Evolutionary conservation across 176 grass and related monocot genomes (phyloP).

Genomic region (Eleusine indica): DNA sequence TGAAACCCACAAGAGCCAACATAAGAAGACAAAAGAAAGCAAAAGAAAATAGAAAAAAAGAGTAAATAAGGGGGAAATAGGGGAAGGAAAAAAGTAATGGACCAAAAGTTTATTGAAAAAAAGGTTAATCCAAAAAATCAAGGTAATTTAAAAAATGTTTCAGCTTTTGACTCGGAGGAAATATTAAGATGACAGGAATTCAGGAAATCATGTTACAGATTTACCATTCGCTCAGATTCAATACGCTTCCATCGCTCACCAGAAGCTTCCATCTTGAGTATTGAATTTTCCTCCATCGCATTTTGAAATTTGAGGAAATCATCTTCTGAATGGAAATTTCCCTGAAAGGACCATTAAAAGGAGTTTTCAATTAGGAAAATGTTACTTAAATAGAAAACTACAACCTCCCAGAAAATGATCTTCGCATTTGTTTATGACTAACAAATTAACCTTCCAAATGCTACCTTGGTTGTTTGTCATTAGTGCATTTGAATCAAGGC

Average conservation of each 20-base stretch:
- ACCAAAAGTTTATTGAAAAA: too few species aligned
- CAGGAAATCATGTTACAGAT: neutral
- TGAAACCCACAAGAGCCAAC: too few species aligned
- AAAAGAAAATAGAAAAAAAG: too few species aligned
- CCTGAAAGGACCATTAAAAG: conserved; percentile 32
- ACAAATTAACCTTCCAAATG: neutral
- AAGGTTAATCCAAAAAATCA: too few species aligned
- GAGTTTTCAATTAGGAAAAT: conserved; percentile 15
- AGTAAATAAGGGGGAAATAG: too few species aligned
- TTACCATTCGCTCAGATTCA: conserved; percentile 59
- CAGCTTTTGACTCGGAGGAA: too few species aligned
- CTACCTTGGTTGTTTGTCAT: neutral
- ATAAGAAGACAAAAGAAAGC: neutral
- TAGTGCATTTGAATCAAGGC: neutral
- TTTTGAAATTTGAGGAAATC: conserved; percentile 35
- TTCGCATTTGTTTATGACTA: neutral
- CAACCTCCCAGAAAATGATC: neutral
- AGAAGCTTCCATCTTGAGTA: conserved; percentile 50
- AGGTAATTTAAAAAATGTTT: too few species aligned
- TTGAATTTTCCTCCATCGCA: conserved; percentile 36
- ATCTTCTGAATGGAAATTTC: conserved; percentile 31
- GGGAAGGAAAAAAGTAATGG: too few species aligned
- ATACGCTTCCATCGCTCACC: conserved; percentile 48
- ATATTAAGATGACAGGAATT: neutral
- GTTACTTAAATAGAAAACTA: conserved; percentile 4